Conservation (phyloP, 2,329 filamentous ascomycete genomes). For the Cadophora sp. region DNA sequence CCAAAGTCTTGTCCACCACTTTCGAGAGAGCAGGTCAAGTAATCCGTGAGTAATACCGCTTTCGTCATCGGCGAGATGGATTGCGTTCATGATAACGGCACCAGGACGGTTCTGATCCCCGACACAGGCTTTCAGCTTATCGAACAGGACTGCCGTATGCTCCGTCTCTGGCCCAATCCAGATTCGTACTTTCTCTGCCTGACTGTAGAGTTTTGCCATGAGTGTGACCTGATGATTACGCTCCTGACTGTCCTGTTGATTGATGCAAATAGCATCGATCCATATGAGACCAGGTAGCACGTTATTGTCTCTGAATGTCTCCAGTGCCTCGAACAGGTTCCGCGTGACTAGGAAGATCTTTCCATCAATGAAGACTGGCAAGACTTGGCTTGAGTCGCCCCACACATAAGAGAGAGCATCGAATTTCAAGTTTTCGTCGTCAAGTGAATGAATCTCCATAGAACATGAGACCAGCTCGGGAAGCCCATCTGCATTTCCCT, state of each 20-base stretch:
- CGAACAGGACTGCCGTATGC: not conserved
- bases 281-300: not conserved
- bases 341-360: not conserved
- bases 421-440: not conserved
- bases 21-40: too few species aligned
- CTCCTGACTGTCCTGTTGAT: too few species aligned
- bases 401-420: not conserved
- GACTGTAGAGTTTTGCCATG: not conserved
- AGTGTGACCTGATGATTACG: too few species aligned
- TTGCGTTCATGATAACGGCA: too few species aligned
- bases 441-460: not conserved
- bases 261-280: not conserved
- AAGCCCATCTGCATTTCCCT: not conserved
- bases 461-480: not conserved
- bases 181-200: not conserved
- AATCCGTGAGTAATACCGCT: too few species aligned
- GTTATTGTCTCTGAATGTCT: not conserved
- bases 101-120: too few species aligned
- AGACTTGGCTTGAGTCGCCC: not conserved
- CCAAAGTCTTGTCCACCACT: too few species aligned
- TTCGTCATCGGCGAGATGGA: too few species aligned
- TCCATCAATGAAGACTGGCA: not conserved
- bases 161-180: not conserved
- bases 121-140: not conserved
- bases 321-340: not conserved